phyloP scores from a whole-genome alignment of 352 stramenopile species.

The Aphanomyces cochlioides region DNA sequence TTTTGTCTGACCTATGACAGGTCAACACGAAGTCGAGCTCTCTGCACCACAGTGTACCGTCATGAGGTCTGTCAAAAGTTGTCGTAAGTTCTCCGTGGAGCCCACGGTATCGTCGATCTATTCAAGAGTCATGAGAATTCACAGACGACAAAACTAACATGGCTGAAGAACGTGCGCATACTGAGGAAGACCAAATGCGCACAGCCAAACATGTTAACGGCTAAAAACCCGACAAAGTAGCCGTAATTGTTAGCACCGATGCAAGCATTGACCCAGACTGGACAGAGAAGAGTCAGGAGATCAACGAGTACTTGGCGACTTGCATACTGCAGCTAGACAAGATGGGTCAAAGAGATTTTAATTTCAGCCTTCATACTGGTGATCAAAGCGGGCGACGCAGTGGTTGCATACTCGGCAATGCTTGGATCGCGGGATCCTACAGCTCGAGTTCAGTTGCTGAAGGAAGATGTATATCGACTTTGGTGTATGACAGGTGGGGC shows the following conservation, averaged over 20 bases:
- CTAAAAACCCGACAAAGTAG: conserved; percentile 35
- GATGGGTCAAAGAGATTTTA: background rate
- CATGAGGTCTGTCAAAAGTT: conserved; percentile 24
- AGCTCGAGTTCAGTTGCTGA: background rate
- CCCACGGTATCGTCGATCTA: conserved; percentile 33
- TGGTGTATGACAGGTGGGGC: conserved; percentile 79
- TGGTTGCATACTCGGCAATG: conserved; percentile 87
- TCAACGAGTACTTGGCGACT: background rate
- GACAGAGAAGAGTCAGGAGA: background rate
- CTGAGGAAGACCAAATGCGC: conserved; percentile 31
- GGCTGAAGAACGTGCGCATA: conserved; percentile 34
- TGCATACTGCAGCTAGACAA: conserved; percentile 40
- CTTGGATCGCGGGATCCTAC: conserved; percentile 78
- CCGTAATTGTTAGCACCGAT: conserved; percentile 36
- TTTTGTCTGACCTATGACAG: background rate
- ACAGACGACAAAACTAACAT: background rate
- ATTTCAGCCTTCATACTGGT: conserved; percentile 60
- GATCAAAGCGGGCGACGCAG: conserved; percentile 86
- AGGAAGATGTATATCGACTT: conserved; percentile 47
- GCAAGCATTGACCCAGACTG: conserved; percentile 36
- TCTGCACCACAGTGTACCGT: background rate
- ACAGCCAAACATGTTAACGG: conserved; percentile 28
- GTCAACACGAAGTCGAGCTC: too few relatives aligned
- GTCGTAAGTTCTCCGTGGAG: background rate
- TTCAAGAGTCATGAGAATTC: conserved; percentile 26